These are phyloP conservation scores for Coprinopsis cinerea DNA, from an alignment of 768 basidiomycete species.

Conservation along the genomic window DNA sequence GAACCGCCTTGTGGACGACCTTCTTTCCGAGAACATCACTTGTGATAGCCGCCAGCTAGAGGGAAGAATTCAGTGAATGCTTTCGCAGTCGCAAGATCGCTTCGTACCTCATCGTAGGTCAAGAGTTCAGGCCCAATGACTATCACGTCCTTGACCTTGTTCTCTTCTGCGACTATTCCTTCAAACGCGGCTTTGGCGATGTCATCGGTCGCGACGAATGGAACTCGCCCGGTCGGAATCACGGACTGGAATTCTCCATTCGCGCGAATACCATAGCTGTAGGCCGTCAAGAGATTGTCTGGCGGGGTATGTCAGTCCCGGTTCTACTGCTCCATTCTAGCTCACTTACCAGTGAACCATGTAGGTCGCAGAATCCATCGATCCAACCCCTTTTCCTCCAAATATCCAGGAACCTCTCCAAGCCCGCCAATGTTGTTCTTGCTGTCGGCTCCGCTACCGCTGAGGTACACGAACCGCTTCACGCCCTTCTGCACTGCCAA, in stretches of 20 bases:
- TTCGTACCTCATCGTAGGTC: constrained; percentile 22
- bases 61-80: background rate
- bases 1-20: constrained; percentile 16
- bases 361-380: constrained; percentile 30
- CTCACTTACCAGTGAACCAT: constrained; percentile 19
- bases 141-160: constrained; percentile 13
- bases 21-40: constrained; percentile 17
- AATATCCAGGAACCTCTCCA: constrained; percentile 30
- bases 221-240: constrained; percentile 21
- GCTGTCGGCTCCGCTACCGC: constrained; percentile 10
- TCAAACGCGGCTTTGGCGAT: constrained; percentile 23
- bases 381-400: constrained; percentile 26
- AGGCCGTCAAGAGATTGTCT: constrained; percentile 27
- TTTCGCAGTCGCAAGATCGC: background rate
- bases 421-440: background rate
- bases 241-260: constrained; percentile 22
- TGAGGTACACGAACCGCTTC: constrained; percentile 23
- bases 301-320: background rate
- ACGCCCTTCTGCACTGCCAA: constrained; percentile 21
- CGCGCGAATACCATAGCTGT: constrained; percentile 19
- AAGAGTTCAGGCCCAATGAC: constrained; percentile 25
- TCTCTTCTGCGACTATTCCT: constrained; percentile 17
- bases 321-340: background rate
- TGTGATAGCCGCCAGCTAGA: constrained; percentile 17
- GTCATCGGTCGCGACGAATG: constrained; percentile 22